Evolutionary conservation across 768 basidiomycete species (phyloP).

Genomic region (Xerocomus spinulosus): DNA sequence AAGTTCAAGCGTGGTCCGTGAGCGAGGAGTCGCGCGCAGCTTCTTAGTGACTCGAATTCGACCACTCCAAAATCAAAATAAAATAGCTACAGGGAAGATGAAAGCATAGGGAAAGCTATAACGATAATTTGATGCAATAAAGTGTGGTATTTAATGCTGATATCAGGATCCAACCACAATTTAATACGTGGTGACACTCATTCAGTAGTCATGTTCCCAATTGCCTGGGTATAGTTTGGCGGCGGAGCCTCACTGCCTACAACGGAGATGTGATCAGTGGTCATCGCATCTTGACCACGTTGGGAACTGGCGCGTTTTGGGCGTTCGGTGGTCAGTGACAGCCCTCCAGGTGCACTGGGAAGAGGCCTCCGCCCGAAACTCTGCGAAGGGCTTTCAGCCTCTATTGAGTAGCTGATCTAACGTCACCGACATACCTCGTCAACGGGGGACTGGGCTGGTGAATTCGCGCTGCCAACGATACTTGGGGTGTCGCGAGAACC

Average conservation of each 20-base stretch:
- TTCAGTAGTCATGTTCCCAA: background rate
- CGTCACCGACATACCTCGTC: slow-evolving; percentile 17
- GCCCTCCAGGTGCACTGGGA: slow-evolving; percentile 20
- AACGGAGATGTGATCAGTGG: slow-evolving; percentile 12
- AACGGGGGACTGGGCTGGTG: background rate
- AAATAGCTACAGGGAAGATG: too few relatives aligned
- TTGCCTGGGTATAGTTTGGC: slow-evolving; percentile 23
- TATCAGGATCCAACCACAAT: too few relatives aligned
- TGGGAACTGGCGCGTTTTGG: slow-evolving; percentile 8
- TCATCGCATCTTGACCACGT: slow-evolving; percentile 1
- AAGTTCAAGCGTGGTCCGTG: too few relatives aligned
- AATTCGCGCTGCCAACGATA: slow-evolving; percentile 3
- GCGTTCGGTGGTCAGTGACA: slow-evolving; percentile 12
- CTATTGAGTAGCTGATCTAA: background rate
- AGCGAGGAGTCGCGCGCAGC: too few relatives aligned
- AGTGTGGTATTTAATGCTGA: too few relatives aligned
- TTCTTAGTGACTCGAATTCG: too few relatives aligned
- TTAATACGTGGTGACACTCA: too few relatives aligned
- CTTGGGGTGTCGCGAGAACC: slow-evolving; percentile 12
- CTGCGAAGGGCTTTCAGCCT: too few relatives aligned
- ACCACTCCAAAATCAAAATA: too few relatives aligned
- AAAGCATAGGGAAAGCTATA: too few relatives aligned
- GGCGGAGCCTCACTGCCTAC: slow-evolving; percentile 19
- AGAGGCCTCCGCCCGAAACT: slow-evolving; percentile 20
- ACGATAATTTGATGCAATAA: too few relatives aligned